These are phyloP conservation scores for Boletus bicolor DNA, from an alignment of 768 basidiomycete species.

Conservation along the genomic window DNA sequence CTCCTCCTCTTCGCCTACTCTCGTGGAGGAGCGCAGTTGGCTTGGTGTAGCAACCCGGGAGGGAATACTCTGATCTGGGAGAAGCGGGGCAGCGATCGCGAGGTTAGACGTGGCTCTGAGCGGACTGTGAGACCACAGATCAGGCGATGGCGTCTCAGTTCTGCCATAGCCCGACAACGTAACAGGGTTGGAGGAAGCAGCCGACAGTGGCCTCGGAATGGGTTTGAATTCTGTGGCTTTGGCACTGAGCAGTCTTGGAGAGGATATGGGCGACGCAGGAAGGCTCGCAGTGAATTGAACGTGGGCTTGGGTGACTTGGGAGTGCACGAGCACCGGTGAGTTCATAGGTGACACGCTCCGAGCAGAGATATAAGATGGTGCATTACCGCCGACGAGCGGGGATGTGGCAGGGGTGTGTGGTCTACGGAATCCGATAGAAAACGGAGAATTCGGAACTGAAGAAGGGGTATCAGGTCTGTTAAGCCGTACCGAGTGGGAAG, in stretches of 20 bases:
- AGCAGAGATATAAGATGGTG: conserved; percentile 55
- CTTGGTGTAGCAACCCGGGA: conserved; percentile 65
- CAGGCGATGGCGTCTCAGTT: conserved; percentile 83
- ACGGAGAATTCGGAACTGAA: conserved; percentile 73
- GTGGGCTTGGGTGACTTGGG: conserved; percentile 51
- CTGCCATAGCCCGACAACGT: conserved; percentile 46
- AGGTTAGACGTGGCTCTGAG: conserved; percentile 76
- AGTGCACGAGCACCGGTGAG: conserved; percentile 62
- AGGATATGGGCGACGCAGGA: conserved; percentile 80
- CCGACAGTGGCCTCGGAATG: conserved; percentile 74
- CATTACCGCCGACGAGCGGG: conserved; percentile 60
- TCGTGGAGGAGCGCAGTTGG: conserved; percentile 63
- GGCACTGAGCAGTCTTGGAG: conserved; percentile 82
- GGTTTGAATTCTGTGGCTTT: conserved; percentile 90
- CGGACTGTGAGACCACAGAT: conserved; percentile 78
- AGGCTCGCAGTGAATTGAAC: conserved; percentile 76
- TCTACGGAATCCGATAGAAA: conserved; percentile 68
- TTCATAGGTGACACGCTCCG: conserved; percentile 55
- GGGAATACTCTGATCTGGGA: conserved; percentile 60
- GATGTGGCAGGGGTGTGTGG: conserved; percentile 80
- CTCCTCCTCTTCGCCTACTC: conserved; percentile 58
- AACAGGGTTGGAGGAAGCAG: conserved; percentile 56
- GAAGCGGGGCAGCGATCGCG: conserved; percentile 86
- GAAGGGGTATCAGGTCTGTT: conserved; percentile 73
- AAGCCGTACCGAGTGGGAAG: conserved; percentile 64